Evolutionary conservation across 2,329 filamentous ascomycete species (phyloP).

Genomic region (Diaporthe caulivora): DNA sequence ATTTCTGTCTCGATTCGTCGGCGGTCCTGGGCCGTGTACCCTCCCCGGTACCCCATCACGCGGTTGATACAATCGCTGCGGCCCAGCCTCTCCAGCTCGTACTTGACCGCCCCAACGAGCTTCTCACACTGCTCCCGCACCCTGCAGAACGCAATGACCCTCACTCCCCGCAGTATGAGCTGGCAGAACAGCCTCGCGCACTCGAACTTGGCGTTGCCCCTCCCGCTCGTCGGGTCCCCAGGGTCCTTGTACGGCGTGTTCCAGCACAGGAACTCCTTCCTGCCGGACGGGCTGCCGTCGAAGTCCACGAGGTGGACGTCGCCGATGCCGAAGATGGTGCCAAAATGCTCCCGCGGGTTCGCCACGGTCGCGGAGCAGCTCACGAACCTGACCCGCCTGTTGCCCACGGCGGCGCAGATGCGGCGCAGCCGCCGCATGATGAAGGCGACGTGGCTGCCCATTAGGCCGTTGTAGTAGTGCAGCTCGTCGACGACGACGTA

Average conservation of each 20-base stretch:
- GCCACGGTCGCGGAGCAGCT: conserved; percentile 97
- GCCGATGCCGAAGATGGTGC: conserved; percentile 90
- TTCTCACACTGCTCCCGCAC: conserved; percentile 91
- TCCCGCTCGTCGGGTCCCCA: conserved; percentile 85
- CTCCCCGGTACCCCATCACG: conserved; percentile 96
- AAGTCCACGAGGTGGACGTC: conserved; percentile 86
- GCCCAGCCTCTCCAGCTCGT: conserved; percentile 80
- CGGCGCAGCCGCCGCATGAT: conserved; percentile 92
- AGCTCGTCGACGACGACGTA: conserved; percentile 94
- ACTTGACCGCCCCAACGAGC: conserved; percentile 82
- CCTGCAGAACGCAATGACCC: conserved; percentile 93
- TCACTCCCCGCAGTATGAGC: conserved; percentile 86
- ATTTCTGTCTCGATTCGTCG: conserved; percentile 92
- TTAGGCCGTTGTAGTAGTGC: conserved; percentile 95
- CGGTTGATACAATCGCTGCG: conserved; percentile 80
- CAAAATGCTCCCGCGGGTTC: conserved; percentile 92
- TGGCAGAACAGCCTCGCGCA: conserved; percentile 93
- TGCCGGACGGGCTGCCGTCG: conserved; percentile 91
- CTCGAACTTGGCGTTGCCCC: conserved; percentile 85
- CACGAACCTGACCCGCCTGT: conserved; percentile 86
- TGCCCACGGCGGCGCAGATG: conserved; percentile 91
- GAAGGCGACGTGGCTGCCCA: conserved; percentile 93
- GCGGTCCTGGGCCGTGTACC: conserved; percentile 92
- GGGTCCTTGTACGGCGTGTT: conserved; percentile 96
- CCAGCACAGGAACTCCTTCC: conserved; percentile 98